Base-by-base conservation (phyloP, 768 basidiomycete species). In the Pleurotus platypus region DNA sequence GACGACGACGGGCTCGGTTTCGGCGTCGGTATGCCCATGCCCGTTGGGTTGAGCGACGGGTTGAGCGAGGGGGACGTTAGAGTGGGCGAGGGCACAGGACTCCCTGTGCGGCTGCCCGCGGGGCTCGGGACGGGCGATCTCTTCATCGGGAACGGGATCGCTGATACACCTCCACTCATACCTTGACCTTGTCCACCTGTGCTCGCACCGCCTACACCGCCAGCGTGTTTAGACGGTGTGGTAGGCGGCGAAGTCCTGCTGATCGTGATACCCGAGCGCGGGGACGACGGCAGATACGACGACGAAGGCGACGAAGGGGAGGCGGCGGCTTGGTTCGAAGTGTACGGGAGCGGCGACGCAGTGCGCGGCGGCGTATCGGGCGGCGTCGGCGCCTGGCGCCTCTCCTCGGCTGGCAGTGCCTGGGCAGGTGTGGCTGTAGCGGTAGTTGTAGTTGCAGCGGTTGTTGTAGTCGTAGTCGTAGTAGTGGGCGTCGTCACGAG, bases 81-180 rank as follows among this genome's bases (percentile, higher is more conserved):
- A n/a, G n/a, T 27, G 20, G 20, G 20, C 20, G 20, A 20, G 6
- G n/a, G n/a, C 16, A 12, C 50, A 2, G 50, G 50, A 24, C 50
- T 53, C 18, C 6, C 30, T 6, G 35, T 53, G 8, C 50, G 12
- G 15, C 50, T 53, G 18, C 50, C 50, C 7, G 13, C 27, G 26
- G 50, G 50, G 12, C 8, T 11, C 37, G 37, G 18, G 15, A 53
- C 37, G 18, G 50, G 50, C 12, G 37, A 39, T 6, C 38, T 16
- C 4, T 53, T 53, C 50, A 53, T 53, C 12, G 50, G 50, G 50
- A 53, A 53, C 5, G 50, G 50, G 18, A 53, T 53, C 22, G 8
- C 37, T 16, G 37, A 22, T 26, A 22, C 50, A 1, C 39, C 37
- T 22, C 13, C 18, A 20, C 20, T 20, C 20, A 20, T 5, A 26